Evolutionary conservation across 1,284 basidiomycete genomes (phyloP).

Genomic region (Melampsora larici-populina): DNA sequence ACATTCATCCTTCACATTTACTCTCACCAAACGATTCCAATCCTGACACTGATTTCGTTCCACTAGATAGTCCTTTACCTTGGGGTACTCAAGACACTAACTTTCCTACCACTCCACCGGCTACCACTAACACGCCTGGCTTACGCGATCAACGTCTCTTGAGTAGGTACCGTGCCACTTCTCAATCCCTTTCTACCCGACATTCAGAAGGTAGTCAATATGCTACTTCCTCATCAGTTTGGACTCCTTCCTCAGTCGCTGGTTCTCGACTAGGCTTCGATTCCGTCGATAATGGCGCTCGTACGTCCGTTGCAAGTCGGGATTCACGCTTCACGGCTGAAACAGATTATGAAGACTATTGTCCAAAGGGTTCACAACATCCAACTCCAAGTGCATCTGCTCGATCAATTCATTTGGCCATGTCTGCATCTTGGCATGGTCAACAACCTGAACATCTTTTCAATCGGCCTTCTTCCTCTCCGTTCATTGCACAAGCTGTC

Average conservation of each 20-base stretch:
- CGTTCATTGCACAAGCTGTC: neutral
- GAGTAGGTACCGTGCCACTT: conserved; percentile 20
- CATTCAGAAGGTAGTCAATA: conserved; percentile 42
- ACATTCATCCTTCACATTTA: conserved; percentile 8
- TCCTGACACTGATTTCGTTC: conserved; percentile 8
- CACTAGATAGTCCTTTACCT: conserved; percentile 10
- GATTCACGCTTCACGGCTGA: conserved; percentile 37
- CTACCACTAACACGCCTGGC: neutral
- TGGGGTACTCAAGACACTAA: neutral
- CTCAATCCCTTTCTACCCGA: conserved; percentile 30
- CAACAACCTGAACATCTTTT: neutral
- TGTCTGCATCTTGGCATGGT: conserved; percentile 33
- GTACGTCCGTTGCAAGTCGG: conserved; percentile 37
- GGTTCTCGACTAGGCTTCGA: conserved; percentile 32
- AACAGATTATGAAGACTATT: conserved; percentile 41
- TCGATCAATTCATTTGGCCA: conserved; percentile 12
- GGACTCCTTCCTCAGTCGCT: conserved; percentile 30
- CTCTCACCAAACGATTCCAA: neutral
- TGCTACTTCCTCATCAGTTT: conserved; percentile 35
- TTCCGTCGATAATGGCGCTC: conserved; percentile 4
- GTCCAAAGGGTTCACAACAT: neutral
- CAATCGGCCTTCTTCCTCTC: neutral
- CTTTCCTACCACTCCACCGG: neutral
- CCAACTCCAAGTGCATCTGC: neutral
- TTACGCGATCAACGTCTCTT: conserved; percentile 26